Percentiles rank a stretch among this genome's conserved stretches.
phyloP scores from a whole-genome alignment of 352 stramenopile genomes.

The Blastocystis hominis region DNA sequence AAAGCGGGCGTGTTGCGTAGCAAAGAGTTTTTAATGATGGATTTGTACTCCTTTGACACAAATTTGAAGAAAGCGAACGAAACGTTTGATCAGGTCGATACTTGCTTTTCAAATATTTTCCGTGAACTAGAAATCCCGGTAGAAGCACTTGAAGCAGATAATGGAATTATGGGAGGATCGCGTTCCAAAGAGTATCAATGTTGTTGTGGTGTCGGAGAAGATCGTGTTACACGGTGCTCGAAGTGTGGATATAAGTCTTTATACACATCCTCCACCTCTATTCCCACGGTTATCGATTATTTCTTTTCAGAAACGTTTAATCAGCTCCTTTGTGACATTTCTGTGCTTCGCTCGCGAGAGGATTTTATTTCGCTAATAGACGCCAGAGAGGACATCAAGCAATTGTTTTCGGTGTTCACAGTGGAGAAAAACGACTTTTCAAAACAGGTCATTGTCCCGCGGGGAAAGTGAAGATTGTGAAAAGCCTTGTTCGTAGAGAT shows the following conservation, averaged over 20 bases:
- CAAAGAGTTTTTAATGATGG: conserved; percentile 54
- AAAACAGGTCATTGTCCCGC: background rate
- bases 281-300: background rate
- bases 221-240: background rate
- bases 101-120: conserved; percentile 25
- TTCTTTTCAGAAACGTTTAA: background rate
- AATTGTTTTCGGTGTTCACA: conserved; percentile 5
- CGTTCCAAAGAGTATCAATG: conserved; percentile 38
- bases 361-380: background rate
- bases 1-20: conserved; percentile 1
- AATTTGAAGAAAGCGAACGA: background rate
- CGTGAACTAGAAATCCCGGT: conserved; percentile 35
- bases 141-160: background rate
- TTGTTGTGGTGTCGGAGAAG: conserved; percentile 13
- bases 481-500: background rate
- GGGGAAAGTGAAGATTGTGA: background rate
- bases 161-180: conserved; percentile 20
- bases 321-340: background rate
- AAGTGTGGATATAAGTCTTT: conserved; percentile 11
- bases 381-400: background rate
- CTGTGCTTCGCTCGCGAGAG: background rate
- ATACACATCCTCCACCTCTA: background rate
- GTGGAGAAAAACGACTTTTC: background rate
- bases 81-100: conserved; percentile 24
- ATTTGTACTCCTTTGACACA: conserved; percentile 51